A percentile compares a stretch with the other conserved stretches of the same genome.
Evolutionary conservation across 352 stramenopile genomes (phyloP).

Genomic region (Pythium coloratum): DNA sequence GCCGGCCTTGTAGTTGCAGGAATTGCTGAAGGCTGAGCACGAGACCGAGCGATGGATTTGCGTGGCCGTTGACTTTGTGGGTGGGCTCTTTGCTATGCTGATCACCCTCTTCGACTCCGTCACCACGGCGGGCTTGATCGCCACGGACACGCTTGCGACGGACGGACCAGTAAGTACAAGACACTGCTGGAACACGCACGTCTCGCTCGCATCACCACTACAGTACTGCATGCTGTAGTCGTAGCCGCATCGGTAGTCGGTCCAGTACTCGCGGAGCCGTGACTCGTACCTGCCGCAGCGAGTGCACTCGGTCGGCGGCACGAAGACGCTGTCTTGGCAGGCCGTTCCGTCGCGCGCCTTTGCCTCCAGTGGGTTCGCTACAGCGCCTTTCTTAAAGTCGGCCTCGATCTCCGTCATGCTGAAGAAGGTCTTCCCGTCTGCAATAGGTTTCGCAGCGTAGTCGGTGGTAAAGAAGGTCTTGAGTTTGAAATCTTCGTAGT

Average conservation of each 20-base stretch:
- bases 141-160: not conserved
- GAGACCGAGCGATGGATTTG: slow-evolving; percentile 7
- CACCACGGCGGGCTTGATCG: slow-evolving; percentile 2
- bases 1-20: slow-evolving; percentile 15
- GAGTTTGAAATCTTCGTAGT: not conserved
- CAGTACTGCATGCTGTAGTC: not conserved
- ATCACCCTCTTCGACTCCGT: slow-evolving; percentile 5
- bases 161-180: slow-evolving; percentile 14
- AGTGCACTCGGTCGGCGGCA: not conserved
- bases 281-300: slow-evolving; percentile 19
- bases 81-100: not conserved
- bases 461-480: not conserved
- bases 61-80: not conserved
- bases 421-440: not conserved
- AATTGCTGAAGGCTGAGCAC: slow-evolving; percentile 4
- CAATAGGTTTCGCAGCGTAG: not conserved
- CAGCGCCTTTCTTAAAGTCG: not conserved
- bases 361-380: not conserved
- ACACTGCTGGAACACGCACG: slow-evolving; percentile 24
- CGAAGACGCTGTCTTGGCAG: not conserved
- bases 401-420: not conserved
- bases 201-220: not conserved
- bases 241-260: slow-evolving; percentile 20
- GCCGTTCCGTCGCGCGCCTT: not conserved
- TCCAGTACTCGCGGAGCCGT: slow-evolving; percentile 22